Evolutionary conservation across 495 filamentous ascomycete genomes (phyloP), one percentile per base, ranked within the genome.

Genomic region (Parathielavia appendiculata): DNA sequence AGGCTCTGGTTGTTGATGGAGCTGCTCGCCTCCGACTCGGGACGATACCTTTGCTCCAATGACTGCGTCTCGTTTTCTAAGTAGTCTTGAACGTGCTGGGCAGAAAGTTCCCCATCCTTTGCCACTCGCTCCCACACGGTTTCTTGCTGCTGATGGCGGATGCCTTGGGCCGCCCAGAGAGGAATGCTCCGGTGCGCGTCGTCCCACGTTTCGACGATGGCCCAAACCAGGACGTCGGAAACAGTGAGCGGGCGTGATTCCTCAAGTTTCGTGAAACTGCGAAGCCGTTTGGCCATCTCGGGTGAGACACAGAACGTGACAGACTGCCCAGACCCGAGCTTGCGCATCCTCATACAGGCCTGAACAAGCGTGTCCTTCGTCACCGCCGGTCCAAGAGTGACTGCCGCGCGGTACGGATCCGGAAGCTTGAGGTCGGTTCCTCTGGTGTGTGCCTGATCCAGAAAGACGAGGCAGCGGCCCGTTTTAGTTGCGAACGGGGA

Each of bases 361-460:
- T 93, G 89, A 0, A 90, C 85, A 1, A 88, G 67, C 41, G 79
- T 77, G 50, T 92, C 87, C 65, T 92, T 91, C 0, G 86, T 86
- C 6, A 88, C 68, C n/a, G 75, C 72, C 0, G 83, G 76, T 0
- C 88, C 86, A 0, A 92, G 72, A 0, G 86, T 91, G 7, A 93
- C 80, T 4, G 85, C 85, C 4, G 85, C 89, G 13, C 81, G 70
- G 56, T 82, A 84, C 13, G 74, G 16, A 0, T 54, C 54, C 0
- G 89, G 88, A 4, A 93, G 63, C 60, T 79, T 84, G 10, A 93
- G 63, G 63, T 92, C 88, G 1, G 82, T 88, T 0, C 89, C 89
- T 61, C 89, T 71, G 0, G 89, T 91, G 60, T 93, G 89, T 0
- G 81, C 81, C 60, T 93, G 83, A 49, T 91, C 89, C 2, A 92